A percentile compares a stretch with the other conserved stretches of the same genome.
phyloP scores from a whole-genome alignment of 116 monocot genomes.

The Posidonia oceanica region DNA sequence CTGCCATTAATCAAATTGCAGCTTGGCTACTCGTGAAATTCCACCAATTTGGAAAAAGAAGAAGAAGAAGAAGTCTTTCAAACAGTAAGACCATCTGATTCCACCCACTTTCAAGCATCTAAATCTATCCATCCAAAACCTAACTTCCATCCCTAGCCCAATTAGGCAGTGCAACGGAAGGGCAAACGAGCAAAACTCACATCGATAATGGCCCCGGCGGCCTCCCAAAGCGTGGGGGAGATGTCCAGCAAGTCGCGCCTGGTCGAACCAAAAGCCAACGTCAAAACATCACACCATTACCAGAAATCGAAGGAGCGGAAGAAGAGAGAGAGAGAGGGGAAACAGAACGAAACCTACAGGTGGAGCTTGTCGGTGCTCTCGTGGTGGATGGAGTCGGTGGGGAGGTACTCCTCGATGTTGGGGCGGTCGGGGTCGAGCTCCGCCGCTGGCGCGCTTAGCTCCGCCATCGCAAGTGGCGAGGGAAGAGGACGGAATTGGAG shows the following conservation, averaged over 20 bases:
- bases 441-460: constrained; percentile 17
- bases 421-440: constrained; percentile 76
- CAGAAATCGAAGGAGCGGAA: background rate
- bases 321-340: background rate
- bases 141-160: no score
- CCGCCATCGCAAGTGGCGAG: constrained; percentile 13
- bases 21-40: no score
- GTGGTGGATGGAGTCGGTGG: constrained; percentile 57
- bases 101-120: no score
- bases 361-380: constrained; percentile 55
- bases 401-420: constrained; percentile 88
- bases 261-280: constrained; percentile 7
- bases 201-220: constrained; percentile 91
- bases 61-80: no score
- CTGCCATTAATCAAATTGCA: no score
- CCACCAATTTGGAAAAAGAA: no score
- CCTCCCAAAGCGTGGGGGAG: constrained; percentile 74
- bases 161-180: background rate
- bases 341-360: constrained; percentile 22
- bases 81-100: no score
- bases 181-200: constrained; percentile 27
- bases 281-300: background rate
- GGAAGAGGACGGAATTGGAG: background rate
- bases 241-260: constrained; percentile 90
- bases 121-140: no score